Conservation (phyloP, 768 basidiomycete species). For the Hericium coralloides region DNA sequence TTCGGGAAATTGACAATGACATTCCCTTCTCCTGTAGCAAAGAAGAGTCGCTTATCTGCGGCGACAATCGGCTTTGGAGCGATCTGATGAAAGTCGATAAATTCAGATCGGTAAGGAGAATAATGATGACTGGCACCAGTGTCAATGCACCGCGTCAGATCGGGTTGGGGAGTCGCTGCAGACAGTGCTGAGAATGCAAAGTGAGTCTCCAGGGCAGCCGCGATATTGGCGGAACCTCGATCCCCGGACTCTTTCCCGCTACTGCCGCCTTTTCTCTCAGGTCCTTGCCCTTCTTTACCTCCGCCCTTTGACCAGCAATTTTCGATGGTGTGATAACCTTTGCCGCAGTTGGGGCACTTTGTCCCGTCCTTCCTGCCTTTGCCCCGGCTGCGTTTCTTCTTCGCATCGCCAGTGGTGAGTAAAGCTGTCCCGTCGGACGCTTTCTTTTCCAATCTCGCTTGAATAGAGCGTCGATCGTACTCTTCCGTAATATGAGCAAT, state of each 20-base stretch:
- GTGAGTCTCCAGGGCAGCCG: background rate
- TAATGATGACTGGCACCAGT: background rate
- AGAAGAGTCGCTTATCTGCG: background rate
- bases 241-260: background rate
- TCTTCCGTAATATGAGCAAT: conserved; percentile 15
- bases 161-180: background rate
- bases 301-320: conserved; percentile 27
- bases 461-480: conserved; percentile 13
- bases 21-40: background rate
- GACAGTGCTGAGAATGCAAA: background rate
- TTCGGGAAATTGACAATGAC: background rate
- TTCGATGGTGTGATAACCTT: conserved; percentile 18
- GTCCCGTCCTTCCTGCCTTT: background rate
- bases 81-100: background rate
- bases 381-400: background rate
- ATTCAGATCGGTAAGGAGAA: background rate
- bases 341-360: conserved; percentile 23
- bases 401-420: background rate
- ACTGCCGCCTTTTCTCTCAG: conserved; percentile 14
- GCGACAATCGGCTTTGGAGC: background rate
- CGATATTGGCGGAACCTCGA: background rate
- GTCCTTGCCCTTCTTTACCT: conserved; percentile 29
- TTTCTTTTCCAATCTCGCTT: background rate
- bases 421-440: background rate
- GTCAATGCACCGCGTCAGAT: background rate